These are phyloP conservation scores for Beta vulgaris DNA, from an alignment of 148 eudicot species.

Conservation along the genomic window DNA sequence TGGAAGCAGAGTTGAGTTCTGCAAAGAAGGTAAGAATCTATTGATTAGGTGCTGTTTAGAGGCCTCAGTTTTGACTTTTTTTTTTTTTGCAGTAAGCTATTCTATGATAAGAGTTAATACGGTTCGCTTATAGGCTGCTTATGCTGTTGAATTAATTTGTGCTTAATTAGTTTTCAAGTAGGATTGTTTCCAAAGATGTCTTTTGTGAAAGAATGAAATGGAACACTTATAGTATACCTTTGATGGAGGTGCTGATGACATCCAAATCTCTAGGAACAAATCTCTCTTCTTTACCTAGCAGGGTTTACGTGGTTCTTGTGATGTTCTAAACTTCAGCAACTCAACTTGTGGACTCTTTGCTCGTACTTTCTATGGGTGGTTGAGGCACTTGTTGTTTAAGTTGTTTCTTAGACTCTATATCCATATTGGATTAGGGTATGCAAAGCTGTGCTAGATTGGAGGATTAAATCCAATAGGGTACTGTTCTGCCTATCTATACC, in stretches of 20 bases:
- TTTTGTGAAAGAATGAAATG: background rate
- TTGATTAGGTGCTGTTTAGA: background rate
- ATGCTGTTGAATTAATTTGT: no score
- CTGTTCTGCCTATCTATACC: background rate
- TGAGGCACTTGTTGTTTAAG: background rate
- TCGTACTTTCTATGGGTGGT: background rate
- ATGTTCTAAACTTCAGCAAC: background rate
- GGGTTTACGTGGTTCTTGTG: background rate
- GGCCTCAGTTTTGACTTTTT: background rate
- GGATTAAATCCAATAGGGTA: background rate
- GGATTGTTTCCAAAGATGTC: no score
- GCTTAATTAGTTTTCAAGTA: no score
- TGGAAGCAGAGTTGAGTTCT: slow-evolving; percentile 52
- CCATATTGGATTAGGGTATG: background rate
- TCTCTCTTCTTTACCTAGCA: no score
- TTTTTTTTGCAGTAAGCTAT: no score
- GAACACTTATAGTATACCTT: no score
- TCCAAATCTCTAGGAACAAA: background rate
- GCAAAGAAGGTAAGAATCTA: slow-evolving; percentile 52
- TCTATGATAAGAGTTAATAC: no score
- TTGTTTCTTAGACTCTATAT: background rate
- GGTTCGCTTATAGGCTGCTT: no score
- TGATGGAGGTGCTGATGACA: background rate
- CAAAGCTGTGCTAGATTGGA: background rate
- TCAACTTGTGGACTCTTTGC: background rate